Evolutionary conservation across 495 filamentous ascomycete species (phyloP), one percentile per base, ranked within the genome.

Genomic region (Penicillium alfredii): DNA sequence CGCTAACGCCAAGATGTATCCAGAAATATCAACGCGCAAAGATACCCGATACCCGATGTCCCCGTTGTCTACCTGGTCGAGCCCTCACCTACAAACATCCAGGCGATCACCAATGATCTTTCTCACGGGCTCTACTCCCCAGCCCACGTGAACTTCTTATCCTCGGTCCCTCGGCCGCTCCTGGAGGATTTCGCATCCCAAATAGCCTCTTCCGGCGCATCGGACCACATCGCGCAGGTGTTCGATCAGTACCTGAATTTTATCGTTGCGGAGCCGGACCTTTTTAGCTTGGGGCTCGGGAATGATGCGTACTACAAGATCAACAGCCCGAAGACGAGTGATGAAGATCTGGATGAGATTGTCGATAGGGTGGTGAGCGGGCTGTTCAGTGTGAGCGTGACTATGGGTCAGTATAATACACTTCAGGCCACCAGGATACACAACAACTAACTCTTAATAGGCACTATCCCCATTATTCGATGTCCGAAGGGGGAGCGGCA

Each of bases 191-290:
- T 97, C 56, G 93, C 89, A 6, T 74, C 82, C 11, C 78, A 93
- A 54, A 90, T 92, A 22, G 93, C 86, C 1, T 62, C 82, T 13
- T 80, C 84, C 12, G 84, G 80, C 8, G 92, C 88, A 3, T 77
- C 88, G 2, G 90, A 96, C 47, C 78, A 82, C 44, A 84, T 99
- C 34, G 78, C 88, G 10, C 89, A 95, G 50, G 80, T 99, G 21
- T 99, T 82, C 50, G 93, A 99, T 56, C 93, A 99, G 54, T 96
- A 97, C 42, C 74, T 99, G 24, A 99, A 99, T 55, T 99, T 97
- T 56, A 84, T 97, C 38, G 90, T 96, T 30, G 83, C 81, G 10
- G 93, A 99, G 61, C 90, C 92, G 2, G 92, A 97, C 59, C 70
- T 97, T 1, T 99, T 99, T 60, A 95, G 86, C 51, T 66, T 99